Evolutionary conservation across 164 flowering plant species (phyloP), one percentile per base, ranked within the genome.

Genomic region (Stephania japonica): DNA sequence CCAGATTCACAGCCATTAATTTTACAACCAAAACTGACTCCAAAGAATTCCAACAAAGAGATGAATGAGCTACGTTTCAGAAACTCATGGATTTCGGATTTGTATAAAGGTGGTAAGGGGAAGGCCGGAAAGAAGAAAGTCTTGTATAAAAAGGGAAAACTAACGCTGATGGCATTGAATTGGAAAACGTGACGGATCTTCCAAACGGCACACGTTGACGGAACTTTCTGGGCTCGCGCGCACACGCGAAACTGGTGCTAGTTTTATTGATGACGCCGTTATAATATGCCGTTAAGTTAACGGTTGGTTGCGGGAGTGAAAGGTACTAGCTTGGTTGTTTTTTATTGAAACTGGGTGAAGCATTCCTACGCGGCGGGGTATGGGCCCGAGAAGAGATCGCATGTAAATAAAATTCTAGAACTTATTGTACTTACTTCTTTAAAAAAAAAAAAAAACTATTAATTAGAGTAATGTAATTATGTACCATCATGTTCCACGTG

Each of bases 1-100:
- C 89, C 12, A 91, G 70, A 84, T 89, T 81, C 38, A 87, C 53
- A 16, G 62, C 62, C 62, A 56, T 56, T 18, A 14, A 56, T 5
- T 5, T 5, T 32, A 32, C 38, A 32, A 2, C 38, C 38, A 32
- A 32, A 32, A 32, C 4, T 4, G 21, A 56, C 62, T 47, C n/a
- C 19, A 56, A 13, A 56, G n/a, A 56, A 56, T 19, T 16, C n/a
- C n/a, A 56, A 56, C n/a, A 32, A 56, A 56, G 62, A 56, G 19
- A 56, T 1, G 19, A 10, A 4, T 10, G 19, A 16, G 18, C 14
- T 53, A 53, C n/a, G 62, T 56, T 56, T 16, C n/a, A 56, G 13
- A 56, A n/a, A n/a, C n/a, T n/a, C n/a, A n/a, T n/a, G n/a, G n/a
- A n/a, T n/a, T n/a, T n/a, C n/a, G n/a, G n/a, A n/a, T n/a, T n/a